Percentiles rank a stretch among this genome's conserved stretches.
phyloP scores from a whole-genome alignment of 2,329 filamentous ascomycete genomes.

The Aschersonia sp. region DNA sequence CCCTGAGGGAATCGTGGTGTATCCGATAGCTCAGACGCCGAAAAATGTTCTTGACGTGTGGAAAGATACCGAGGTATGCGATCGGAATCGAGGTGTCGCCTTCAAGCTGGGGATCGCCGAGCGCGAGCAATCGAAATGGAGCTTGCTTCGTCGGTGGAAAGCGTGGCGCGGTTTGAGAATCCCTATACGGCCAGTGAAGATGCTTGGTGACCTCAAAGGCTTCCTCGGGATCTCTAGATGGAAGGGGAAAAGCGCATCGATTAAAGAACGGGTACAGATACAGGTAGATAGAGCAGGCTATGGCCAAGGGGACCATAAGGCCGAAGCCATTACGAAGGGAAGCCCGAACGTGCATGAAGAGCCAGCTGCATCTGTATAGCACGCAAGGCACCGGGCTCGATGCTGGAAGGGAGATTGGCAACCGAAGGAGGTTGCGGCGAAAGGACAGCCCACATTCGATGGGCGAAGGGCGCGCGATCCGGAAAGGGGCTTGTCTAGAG shows the following conservation, averaged over 20 bases:
- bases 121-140: slow-evolving; percentile 73
- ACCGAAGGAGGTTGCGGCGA: too few species aligned
- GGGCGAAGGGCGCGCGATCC: too few species aligned
- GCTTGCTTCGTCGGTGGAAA: slow-evolving; percentile 27
- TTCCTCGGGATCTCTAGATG: slow-evolving; percentile 18
- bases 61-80: slow-evolving; percentile 35
- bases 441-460: too few species aligned
- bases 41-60: slow-evolving; percentile 33
- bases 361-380: slow-evolving; percentile 15
- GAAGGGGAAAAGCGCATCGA: slow-evolving; percentile 64
- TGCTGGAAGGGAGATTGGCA: too few species aligned
- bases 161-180: slow-evolving; percentile 8
- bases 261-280: slow-evolving; percentile 78
- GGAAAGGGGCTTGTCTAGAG: too few species aligned
- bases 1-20: slow-evolving; percentile 29
- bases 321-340: slow-evolving; percentile 42
- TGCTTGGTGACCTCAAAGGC: slow-evolving; percentile 22
- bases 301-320: slow-evolving; percentile 43
- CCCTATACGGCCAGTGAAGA: slow-evolving; percentile 25
- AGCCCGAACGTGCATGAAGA: slow-evolving; percentile 36
- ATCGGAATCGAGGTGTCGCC: slow-evolving; percentile 72
- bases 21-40: slow-evolving; percentile 33
- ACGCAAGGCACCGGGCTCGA: background rate
- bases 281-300: slow-evolving; percentile 60
- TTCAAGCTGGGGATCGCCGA: slow-evolving; percentile 88